phyloP scores from a whole-genome alignment of 345 rosid genomes.

The Anastatica hierochuntica region DNA sequence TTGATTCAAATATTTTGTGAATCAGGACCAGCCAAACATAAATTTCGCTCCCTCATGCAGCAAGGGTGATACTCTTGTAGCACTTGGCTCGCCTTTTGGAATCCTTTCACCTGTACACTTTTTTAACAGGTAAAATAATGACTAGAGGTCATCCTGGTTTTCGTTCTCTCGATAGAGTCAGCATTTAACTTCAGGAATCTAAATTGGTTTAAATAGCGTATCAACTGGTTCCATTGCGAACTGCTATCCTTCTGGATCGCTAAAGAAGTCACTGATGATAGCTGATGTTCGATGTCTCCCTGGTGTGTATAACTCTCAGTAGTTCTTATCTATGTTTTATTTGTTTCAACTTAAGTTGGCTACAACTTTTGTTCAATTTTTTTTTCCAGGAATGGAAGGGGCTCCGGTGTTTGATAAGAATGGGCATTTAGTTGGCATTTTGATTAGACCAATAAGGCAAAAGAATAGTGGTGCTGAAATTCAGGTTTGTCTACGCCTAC shows the following conservation, averaged over 20 bases:
- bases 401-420: slow-evolving; percentile 66
- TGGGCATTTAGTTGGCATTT: slow-evolving; percentile 51
- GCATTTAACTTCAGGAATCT: slow-evolving; percentile 3
- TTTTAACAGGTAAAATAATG: slow-evolving; percentile 56
- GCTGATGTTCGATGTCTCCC: slow-evolving; percentile 96
- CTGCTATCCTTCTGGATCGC: slow-evolving; percentile 55
- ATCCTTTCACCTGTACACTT: slow-evolving; percentile 83
- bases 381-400: slow-evolving; percentile 84
- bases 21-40: slow-evolving; percentile 47
- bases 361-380: slow-evolving; percentile 6
- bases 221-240: slow-evolving; percentile 78
- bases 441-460: slow-evolving; percentile 76
- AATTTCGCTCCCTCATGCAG: slow-evolving; percentile 27
- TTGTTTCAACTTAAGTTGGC: slow-evolving; percentile 10
- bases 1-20: slow-evolving; percentile 14
- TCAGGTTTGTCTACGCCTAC: slow-evolving; percentile 55
- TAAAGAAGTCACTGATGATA: slow-evolving; percentile 55
- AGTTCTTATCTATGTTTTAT: slow-evolving; percentile 7
- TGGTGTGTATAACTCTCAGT: slow-evolving; percentile 40
- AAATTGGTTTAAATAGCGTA: slow-evolving; percentile 42
- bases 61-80: slow-evolving; percentile 65
- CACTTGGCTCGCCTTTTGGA: slow-evolving; percentile 93
- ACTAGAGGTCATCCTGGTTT: not conserved
- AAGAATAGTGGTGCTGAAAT: slow-evolving; percentile 71
- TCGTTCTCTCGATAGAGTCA: not conserved